Base-by-base conservation (phyloP, 108 stramenopile species). In the Nitzschia palea region DNA sequence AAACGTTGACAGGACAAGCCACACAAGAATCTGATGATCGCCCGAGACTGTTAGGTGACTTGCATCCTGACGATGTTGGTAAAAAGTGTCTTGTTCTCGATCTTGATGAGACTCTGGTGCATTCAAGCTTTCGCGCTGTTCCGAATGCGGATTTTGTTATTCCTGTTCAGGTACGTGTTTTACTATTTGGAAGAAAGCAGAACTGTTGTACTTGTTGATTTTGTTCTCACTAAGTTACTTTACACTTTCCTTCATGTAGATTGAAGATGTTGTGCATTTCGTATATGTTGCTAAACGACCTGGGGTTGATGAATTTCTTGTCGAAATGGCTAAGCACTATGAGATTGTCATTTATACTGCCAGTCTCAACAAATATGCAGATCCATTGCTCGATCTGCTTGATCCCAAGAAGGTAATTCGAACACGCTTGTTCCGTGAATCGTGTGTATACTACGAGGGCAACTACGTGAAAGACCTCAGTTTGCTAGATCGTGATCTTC, bases 281-380 rank as follows among this genome's bases (percentile, higher is more conserved):
- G 98, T 99, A 0, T 99, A 98, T 62, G 99, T 99, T 45, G 71
- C 80, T 12, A 99, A 99, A 67, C 78, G 99, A 32, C 99, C 99
- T 4, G 96, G 96, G 0, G 97, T 98, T 15, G 98, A 99, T 44
- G 85, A 91, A 62, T 99, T 99, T 73, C 82, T 99, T 31, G 40
- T 86, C 9, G 92, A 94, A 67, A 87, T 99, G 85, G 85, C 96
- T 14, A 90, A 89, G 53, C 68, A 93, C 55, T 99, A 98, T 80
- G 99, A 99, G 80, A 96, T 99, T 60, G 94, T 98, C 32, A 80
- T 99, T 30, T 99, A 97, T 83, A 99, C 99, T 9, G 99, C 99
- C 26, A 89, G 86, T 70, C 90, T 98, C 20, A 94, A 95, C 70
- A 97, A 98, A 74, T 99, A 99, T 61, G 99, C 99, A 17, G 96